Evolutionary conservation across 768 basidiomycete species (phyloP), one percentile per base, ranked within the genome.

Genomic region (Xanthoconium purpureum): DNA sequence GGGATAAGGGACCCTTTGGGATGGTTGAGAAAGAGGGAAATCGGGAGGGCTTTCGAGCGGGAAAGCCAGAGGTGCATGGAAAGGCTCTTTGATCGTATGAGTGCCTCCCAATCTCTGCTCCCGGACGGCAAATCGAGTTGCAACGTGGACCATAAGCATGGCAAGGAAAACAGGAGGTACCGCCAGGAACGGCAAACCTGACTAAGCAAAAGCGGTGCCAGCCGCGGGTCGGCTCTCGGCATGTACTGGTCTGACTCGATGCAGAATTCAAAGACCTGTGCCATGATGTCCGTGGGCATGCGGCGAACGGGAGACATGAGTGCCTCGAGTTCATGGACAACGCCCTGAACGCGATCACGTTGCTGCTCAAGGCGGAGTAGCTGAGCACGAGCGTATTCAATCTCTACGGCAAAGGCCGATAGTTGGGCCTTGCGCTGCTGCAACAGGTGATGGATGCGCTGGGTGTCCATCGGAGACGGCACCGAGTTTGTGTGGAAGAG

Each of bases 141-240:
- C 36, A 71, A 38, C 9, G 48, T 33, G 20, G 58, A 50, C 69
- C 69, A 71, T 14, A 71, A 28, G 4, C 59, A 62, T 13, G 69
- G 62, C 5, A 72, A 64, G 38, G 69, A 63, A 50, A 67, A 65
- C 11, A 71, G 30, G 50, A 71, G 71, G 32, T 51, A 52, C n/a
- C 67, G 61, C 69, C 69, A 71, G 20, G 71, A 64, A 38, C 66
- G 63, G 59, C 69, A 72, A 50, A 72, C 57, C 37, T 71, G 71
- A 5, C 39, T 55, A 44, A 72, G 66, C 8, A 73, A 33, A 17
- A 73, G 39, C 0, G 70, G 71, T 0, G 64, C 61, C 6, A 35
- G 35, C 11, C 24, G 39, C 10, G 69, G 57, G 50, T 62, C 59
- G 12, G 52, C 49, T 32, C 15, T 60, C 5, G 52, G 60, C 14